phyloP scores from a whole-genome alignment of 2,329 filamentous ascomycete species.

The Penicillium olsonii region DNA sequence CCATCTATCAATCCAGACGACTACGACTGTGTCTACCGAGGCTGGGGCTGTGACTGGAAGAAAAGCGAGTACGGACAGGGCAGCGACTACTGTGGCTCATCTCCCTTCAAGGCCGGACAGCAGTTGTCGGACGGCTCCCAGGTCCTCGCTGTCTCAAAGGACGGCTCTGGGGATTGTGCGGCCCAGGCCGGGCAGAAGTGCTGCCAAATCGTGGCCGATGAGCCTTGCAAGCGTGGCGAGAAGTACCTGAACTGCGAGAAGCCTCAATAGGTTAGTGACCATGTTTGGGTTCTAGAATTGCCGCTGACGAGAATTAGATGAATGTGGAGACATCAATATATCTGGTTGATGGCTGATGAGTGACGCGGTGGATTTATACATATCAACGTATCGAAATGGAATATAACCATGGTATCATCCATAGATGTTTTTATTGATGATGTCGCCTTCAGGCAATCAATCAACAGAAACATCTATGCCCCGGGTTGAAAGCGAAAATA shows the following conservation, averaged over 20 bases:
- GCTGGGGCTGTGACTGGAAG: slow-evolving; percentile 10
- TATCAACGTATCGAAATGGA: no score
- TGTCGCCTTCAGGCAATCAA: no score
- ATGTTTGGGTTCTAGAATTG: not conserved
- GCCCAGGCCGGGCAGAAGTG: slow-evolving; percentile 3
- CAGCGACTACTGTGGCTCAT: slow-evolving; percentile 9
- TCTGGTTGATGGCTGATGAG: no score
- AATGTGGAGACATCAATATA: no score
- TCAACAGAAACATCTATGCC: no score
- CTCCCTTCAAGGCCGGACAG: slow-evolving; percentile 7
- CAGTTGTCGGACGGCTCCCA: slow-evolving; percentile 1
- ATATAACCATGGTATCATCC: no score
- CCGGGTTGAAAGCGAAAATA: not conserved
- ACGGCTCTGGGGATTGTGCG: slow-evolving; percentile 9
- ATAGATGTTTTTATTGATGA: no score
- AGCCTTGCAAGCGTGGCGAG: slow-evolving; percentile 9
- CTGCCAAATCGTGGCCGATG: slow-evolving; percentile 9
- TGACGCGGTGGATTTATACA: no score
- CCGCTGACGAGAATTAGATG: no score
- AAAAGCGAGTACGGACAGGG: slow-evolving; percentile 13
- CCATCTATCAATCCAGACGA: slow-evolving; percentile 1
- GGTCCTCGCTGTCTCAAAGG: slow-evolving; percentile 9
- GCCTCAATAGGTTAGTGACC: slow-evolving; percentile 1
- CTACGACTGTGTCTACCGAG: slow-evolving; percentile 12
- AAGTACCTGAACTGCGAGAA: slow-evolving; percentile 13